Evolutionary conservation across 2,329 filamentous ascomycete species (phyloP), one percentile per base, ranked within the genome.

Genomic region (Colletotrichum neosansevieriae): DNA sequence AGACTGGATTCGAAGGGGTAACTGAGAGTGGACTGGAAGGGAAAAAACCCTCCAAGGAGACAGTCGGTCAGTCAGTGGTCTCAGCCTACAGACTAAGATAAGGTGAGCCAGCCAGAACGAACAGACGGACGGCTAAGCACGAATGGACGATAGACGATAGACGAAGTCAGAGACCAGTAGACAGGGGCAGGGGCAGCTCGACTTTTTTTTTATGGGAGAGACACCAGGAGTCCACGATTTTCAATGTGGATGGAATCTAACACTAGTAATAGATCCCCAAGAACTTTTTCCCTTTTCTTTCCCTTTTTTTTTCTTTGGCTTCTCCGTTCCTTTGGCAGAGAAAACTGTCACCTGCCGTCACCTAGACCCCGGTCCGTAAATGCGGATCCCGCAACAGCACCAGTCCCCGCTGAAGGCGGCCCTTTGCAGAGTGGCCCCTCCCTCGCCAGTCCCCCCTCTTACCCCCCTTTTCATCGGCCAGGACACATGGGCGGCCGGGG

Each of bases 281-380:
- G 29, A 29, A 38, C 36, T 4, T 38, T 38, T 38, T 38, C 21
- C 21, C 21, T 21, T 21, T 21, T 21, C 21, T 21, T 21, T 38
- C 36, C 12, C 12, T 38, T 4, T 13, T 38, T 38, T 21, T 40
- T 54, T 12, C 13, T 21, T 54, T 17, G 6, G 29, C 29, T 29
- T 7, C 29, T 29, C 29, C 1, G 29, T 29, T 9, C 29, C 7
- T 45, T 45, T 47, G 12, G 56, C 29, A 59, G 44, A 58, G 34
- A 32, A 54, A 56, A 51, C 51, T 67, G 53, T 45, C 60, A 64
- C 63, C 45, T 60, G 64, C 68, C 42, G 68, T 44, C 44, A 34
- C 36, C 11, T 10, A 32, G 36, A 67, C 58, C 67, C 50, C 58
- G 57, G 51, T 44, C 57, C 15, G 44, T n/a, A 21, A 15, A 21